Evolutionary conservation across 345 rosid species (phyloP).

Genomic region (Geranium brycei): DNA sequence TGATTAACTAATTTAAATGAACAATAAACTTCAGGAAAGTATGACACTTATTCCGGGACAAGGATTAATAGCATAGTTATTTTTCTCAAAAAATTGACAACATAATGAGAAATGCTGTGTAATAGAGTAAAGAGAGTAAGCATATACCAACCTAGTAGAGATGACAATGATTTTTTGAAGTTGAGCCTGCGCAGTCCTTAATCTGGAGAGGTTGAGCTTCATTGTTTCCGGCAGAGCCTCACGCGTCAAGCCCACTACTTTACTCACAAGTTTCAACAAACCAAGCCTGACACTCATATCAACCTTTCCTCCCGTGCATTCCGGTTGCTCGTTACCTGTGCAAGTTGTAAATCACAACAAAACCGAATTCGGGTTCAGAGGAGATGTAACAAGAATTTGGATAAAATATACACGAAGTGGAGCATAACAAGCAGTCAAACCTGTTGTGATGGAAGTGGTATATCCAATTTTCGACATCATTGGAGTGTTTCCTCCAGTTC

Average conservation of each 20-base stretch:
- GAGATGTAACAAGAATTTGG: conserved; percentile 2
- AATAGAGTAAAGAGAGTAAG: too few relatives aligned
- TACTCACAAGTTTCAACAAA: conserved; percentile 51
- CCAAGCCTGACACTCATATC: conserved; percentile 59
- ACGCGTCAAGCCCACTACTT: conserved; percentile 35
- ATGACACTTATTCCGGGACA: not conserved
- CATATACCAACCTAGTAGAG: conserved; percentile 35
- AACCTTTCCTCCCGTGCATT: conserved; percentile 50
- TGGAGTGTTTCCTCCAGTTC: conserved; percentile 50
- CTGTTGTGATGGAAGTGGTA: conserved; percentile 4
- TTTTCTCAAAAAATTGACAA: too few relatives aligned
- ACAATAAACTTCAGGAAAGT: not conserved
- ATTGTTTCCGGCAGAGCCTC: conserved; percentile 53
- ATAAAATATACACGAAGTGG: not conserved
- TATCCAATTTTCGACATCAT: conserved; percentile 9
- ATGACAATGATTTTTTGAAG: conserved; percentile 56
- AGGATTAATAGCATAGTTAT: not conserved
- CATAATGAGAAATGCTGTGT: too few relatives aligned
- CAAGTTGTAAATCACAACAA: too few relatives aligned
- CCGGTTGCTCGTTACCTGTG: conserved; percentile 28
- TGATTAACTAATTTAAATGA: too few relatives aligned
- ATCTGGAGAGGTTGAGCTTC: conserved; percentile 39
- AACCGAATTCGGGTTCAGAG: too few relatives aligned
- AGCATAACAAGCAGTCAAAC: conserved; percentile 11
- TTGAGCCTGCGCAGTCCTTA: conserved; percentile 50